Evolutionary conservation across 176 grass and related monocot genomes (phyloP).

Genomic region (Echinochloa phyllopogon): DNA sequence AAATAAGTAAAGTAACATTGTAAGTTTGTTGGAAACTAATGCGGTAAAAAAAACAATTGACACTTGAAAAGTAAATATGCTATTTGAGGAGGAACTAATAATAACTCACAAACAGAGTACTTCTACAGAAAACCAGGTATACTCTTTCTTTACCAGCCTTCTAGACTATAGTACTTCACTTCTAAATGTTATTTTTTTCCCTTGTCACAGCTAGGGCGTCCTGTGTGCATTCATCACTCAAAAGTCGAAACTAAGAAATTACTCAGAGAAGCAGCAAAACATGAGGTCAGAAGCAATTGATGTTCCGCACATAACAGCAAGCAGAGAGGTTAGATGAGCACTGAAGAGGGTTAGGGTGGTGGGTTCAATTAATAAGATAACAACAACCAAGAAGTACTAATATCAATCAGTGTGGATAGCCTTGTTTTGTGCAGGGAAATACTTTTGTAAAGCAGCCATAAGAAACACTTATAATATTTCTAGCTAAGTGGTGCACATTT

Average conservation of each 20-base stretch:
- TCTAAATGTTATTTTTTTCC: not conserved
- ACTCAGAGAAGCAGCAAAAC: not conserved
- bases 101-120: not conserved
- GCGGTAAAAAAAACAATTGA: too few species aligned
- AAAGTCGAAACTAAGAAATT: not conserved
- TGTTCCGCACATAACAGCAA: not conserved
- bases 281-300: not conserved
- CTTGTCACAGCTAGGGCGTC: not conserved
- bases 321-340: not conserved
- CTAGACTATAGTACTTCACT: not conserved
- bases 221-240: not conserved
- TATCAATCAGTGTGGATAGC: not conserved
- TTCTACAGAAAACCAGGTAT: conserved; percentile 4
- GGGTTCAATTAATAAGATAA: not conserved
- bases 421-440: not conserved
- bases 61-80: too few species aligned
- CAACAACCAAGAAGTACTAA: not conserved
- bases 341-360: not conserved
- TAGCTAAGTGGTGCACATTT: not conserved
- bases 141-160: conserved; percentile 1
- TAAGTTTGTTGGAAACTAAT: too few species aligned
- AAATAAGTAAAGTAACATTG: too few species aligned
- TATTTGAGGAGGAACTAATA: not conserved
- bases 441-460: not conserved
- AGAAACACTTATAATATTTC: not conserved